phyloP scores from a whole-genome alignment of 1,284 basidiomycete species.

The Wolfiporia cocos region DNA sequence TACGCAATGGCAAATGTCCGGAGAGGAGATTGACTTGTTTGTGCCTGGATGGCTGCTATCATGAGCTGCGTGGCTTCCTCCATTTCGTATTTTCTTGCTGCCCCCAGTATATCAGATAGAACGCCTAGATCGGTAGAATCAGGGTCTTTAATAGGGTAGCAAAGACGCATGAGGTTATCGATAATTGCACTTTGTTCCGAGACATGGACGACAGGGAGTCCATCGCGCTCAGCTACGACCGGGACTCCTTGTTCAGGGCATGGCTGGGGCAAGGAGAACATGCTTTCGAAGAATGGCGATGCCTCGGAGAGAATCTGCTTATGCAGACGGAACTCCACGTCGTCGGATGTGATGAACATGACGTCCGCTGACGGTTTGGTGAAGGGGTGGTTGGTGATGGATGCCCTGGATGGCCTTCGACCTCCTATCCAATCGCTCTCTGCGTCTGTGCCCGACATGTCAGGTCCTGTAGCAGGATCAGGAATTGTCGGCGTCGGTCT shows the following conservation, averaged over 20 bases:
- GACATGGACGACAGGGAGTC: slow-evolving; percentile 18
- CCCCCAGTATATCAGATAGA: slow-evolving; percentile 7
- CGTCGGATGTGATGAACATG: slow-evolving; percentile 15
- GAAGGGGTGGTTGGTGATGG: neutral
- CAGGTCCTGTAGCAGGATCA: no score
- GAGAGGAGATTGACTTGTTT: no score
- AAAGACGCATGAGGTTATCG: slow-evolving; percentile 30
- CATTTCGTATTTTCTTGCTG: slow-evolving; percentile 17
- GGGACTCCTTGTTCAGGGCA: slow-evolving; percentile 11
- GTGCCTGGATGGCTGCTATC: no score
- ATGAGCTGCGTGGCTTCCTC: slow-evolving; percentile 8
- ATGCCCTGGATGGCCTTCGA: no score
- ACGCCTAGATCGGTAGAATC: slow-evolving; percentile 7
- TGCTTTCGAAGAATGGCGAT: slow-evolving; percentile 12
- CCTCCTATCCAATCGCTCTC: no score
- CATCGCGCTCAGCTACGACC: neutral
- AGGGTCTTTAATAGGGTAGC: slow-evolving; percentile 27
- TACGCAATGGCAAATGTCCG: neutral
- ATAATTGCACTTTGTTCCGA: slow-evolving; percentile 28
- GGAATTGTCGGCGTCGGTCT: no score
- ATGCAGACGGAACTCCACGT: slow-evolving; percentile 15
- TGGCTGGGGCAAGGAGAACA: slow-evolving; percentile 11
- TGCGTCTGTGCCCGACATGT: no score
- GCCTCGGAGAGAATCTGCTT: slow-evolving; percentile 13
- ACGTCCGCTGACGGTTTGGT: slow-evolving; percentile 9